These are phyloP conservation scores for Anthracocystis setariae DNA, from an alignment of 1,284 basidiomycete genomes.

Conservation along the genomic window DNA sequence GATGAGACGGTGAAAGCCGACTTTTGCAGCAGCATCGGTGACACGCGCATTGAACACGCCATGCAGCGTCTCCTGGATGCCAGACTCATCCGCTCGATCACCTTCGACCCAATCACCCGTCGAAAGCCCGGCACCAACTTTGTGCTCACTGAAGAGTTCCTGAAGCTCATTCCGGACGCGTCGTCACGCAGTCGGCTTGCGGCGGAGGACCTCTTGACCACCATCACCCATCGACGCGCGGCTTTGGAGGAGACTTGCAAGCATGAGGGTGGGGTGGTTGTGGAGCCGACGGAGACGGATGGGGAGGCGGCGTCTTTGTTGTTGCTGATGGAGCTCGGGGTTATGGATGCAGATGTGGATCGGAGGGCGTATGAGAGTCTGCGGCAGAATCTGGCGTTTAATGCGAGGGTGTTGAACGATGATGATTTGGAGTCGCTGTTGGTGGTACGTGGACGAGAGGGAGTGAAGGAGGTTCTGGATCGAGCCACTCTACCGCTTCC, in stretches of 20 bases:
- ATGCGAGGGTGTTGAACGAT: conserved; percentile 44
- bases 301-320: conserved; percentile 42
- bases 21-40: conserved; percentile 35
- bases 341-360: conserved; percentile 26
- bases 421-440: conserved; percentile 39
- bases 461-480: conserved; percentile 8
- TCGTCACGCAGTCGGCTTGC: conserved; percentile 9
- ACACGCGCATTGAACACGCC: conserved; percentile 34
- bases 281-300: conserved; percentile 40
- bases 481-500: conserved; percentile 12
- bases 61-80: conserved; percentile 38
- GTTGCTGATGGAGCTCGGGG: conserved; percentile 15
- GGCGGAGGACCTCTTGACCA: conserved; percentile 15
- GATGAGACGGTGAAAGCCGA: conserved; percentile 30
- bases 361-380: conserved; percentile 21
- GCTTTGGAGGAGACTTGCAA: conserved; percentile 16
- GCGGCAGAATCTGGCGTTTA: conserved; percentile 31
- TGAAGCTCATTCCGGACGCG: conserved; percentile 20
- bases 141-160: conserved; percentile 37
- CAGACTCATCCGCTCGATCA: conserved; percentile 28
- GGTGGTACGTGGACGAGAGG: not conserved
- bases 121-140: conserved; percentile 49
- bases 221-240: conserved; percentile 15
- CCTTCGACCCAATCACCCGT: conserved; percentile 22
- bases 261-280: conserved; percentile 3